Evolutionary conservation across 140 eudicot species (phyloP).

Genomic region (Anethum foeniculum): DNA sequence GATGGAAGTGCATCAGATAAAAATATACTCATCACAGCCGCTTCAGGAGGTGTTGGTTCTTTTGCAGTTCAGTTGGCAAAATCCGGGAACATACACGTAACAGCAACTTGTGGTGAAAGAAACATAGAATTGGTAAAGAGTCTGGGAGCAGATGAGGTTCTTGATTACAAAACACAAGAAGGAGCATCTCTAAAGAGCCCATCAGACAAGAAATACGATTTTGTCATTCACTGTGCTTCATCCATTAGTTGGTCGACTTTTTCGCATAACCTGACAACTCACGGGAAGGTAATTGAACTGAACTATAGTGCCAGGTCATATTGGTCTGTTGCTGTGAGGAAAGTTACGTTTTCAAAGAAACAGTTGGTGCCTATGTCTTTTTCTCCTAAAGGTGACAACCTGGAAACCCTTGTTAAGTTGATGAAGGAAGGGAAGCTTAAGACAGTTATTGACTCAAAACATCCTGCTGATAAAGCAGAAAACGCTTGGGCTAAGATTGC

Average conservation of each 20-base stretch:
- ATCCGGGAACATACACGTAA: slow-evolving; percentile 41
- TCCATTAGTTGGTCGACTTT: slow-evolving; percentile 47
- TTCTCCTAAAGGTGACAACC: slow-evolving; percentile 34
- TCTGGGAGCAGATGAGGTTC: slow-evolving; percentile 60
- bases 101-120: slow-evolving; percentile 65
- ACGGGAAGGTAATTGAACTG: slow-evolving; percentile 49
- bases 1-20: slow-evolving; percentile 32
- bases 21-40: slow-evolving; percentile 54
- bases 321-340: slow-evolving; percentile 39
- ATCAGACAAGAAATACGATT: slow-evolving; percentile 42
- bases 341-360: slow-evolving; percentile 45
- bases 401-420: slow-evolving; percentile 45
- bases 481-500: slow-evolving; percentile 57
- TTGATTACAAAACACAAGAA: slow-evolving; percentile 52
- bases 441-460: slow-evolving; percentile 38
- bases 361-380: slow-evolving; percentile 37
- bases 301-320: slow-evolving; percentile 25
- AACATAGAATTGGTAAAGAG: slow-evolving; percentile 43
- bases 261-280: slow-evolving; percentile 32
- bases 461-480: slow-evolving; percentile 37
- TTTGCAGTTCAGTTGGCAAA: slow-evolving; percentile 59
- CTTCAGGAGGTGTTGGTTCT: slow-evolving; percentile 59
- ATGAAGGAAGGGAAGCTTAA: slow-evolving; percentile 52
- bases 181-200: slow-evolving; percentile 47
- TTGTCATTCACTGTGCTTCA: slow-evolving; percentile 45